Conservation (phyloP, 306 rosid genomes). For the Ammopiptanthus mongolicus region DNA sequence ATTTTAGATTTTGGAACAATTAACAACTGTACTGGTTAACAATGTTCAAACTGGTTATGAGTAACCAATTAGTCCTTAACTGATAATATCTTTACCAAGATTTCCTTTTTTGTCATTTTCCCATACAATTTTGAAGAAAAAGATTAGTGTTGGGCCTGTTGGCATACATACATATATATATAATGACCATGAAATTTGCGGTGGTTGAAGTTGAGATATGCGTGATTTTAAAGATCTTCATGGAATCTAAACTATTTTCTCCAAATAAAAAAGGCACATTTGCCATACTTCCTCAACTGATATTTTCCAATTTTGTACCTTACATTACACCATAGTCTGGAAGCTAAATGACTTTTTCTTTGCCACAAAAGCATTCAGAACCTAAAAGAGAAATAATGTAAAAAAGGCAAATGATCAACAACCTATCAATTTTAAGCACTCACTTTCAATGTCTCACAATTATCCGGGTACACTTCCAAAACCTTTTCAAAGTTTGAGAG, state of each 20-base stretch:
- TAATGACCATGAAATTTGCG: background rate
- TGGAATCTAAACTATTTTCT: constrained; percentile 12
- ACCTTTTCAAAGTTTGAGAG: constrained; percentile 88
- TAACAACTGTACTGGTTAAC: background rate
- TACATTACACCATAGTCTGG: constrained; percentile 4
- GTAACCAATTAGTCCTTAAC: background rate
- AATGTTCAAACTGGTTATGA: background rate
- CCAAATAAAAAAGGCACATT: background rate
- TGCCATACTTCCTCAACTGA: background rate
- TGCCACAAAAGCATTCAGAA: background rate
- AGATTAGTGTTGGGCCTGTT: background rate
- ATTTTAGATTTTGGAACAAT: background rate
- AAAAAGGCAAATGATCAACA: background rate
- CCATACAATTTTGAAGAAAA: background rate
- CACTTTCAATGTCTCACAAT: constrained; percentile 90
- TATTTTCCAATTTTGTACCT: constrained; percentile 14
- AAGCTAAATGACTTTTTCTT: background rate
- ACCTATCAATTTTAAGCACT: constrained; percentile 31
- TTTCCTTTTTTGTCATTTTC: background rate
- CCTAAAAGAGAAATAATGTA: background rate
- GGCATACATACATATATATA: background rate
- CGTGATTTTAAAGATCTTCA: background rate
- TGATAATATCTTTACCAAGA: background rate
- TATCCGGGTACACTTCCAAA: constrained; percentile 84
- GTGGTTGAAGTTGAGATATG: background rate